Evolutionary conservation across 257 asterid species (phyloP).

Genomic region (Fraxinus quadrangulata): DNA sequence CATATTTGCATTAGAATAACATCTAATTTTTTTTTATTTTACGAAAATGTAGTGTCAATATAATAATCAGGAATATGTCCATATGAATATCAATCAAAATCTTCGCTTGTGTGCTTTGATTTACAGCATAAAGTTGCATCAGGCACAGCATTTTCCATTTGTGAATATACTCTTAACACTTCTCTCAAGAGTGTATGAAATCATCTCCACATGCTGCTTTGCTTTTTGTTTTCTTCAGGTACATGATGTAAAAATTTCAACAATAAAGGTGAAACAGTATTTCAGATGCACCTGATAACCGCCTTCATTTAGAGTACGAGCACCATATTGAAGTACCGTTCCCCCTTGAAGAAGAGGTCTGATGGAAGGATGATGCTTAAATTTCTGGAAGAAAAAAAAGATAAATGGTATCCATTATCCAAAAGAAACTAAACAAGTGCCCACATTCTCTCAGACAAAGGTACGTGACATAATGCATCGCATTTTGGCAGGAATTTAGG

Average conservation of each 20-base stretch:
- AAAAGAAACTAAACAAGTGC: background rate
- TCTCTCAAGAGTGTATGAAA: background rate
- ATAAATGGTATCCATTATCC: background rate
- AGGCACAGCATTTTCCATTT: background rate
- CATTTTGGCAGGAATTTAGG: background rate
- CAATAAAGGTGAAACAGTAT: constrained; percentile 16
- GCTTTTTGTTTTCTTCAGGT: background rate
- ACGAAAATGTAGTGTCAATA: constrained; percentile 9
- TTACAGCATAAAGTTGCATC: background rate
- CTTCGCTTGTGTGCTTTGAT: background rate
- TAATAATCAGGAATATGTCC: background rate
- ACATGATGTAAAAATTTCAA: background rate
- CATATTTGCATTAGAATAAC: constrained; percentile 39
- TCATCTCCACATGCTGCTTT: background rate
- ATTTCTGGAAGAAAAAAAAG: constrained; percentile 52
- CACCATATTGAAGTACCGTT: constrained; percentile 85
- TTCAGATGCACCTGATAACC: constrained; percentile 77
- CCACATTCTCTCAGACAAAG: background rate
- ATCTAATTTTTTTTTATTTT: background rate
- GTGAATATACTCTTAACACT: background rate
- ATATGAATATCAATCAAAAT: constrained; percentile 14
- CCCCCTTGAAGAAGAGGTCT: constrained; percentile 87
- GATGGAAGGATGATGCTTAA: constrained; percentile 87
- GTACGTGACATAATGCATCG: background rate
- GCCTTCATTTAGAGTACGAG: constrained; percentile 94